Base-by-base conservation (phyloP, 2,329 filamentous ascomycete genomes). In the Venturia pyrina region DNA sequence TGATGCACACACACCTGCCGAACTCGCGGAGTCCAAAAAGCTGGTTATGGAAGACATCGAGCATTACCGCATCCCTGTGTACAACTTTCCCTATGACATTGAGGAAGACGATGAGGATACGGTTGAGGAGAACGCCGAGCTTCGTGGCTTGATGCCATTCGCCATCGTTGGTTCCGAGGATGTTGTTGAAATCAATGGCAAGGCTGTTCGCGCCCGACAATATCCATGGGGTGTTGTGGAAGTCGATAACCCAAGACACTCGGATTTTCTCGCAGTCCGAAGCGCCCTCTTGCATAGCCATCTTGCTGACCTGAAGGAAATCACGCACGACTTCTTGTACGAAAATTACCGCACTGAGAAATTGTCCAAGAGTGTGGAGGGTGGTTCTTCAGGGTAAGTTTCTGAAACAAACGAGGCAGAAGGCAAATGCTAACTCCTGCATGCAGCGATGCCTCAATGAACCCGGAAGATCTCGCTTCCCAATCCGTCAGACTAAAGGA, bases 301-400 rank as follows among this genome's bases (percentile, higher is more conserved):
- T 83, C 82, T 99, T 76, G 95, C 95, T 68, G 95, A 99, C 78
- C 82, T 99, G 74, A 99, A 99, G 87, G 95, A 99, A 80, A 99
- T 99, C 76, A 99, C 95, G 64, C 95, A 99, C 79, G 95, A 99
- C 80, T 99, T 99, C 88, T 83, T 99, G 70, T 99, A 99, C 82
- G 95, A 99, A 79, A 99, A 99, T 82, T 99, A 99, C 86, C 92
- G 95, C 91, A 99, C 95, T 75, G 95, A 99, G 90, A 98, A 98
- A 84, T 90, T 99, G 73, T 96, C 91, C 83, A 99, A 98, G 91
- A 97, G 92, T 77, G 95, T 99, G 72, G 93, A 97, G 76, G 91
- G 91, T 78, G 90, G 90, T 80, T 85, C 87, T 79, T 86, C 87
- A 85, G 87, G 87, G 92, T 96, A 90, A 72, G 92, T 91, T 68